Evolutionary conservation across 306 rosid genomes (phyloP), one percentile per base, ranked within the genome.

Genomic region (Lotus japonicus): DNA sequence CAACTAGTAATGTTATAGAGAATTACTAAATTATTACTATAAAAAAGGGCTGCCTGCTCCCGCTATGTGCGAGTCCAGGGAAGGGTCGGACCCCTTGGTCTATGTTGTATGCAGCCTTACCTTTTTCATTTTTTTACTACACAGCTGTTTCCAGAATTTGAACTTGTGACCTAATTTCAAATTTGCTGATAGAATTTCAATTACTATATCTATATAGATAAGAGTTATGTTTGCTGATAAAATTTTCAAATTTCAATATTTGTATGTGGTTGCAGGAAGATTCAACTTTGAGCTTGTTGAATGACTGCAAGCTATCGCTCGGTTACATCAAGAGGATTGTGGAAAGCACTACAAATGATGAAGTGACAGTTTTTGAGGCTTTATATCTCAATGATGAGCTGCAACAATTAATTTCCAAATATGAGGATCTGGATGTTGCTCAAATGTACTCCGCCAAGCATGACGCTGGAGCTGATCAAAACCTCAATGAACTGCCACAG

Each of bases 381-480:
- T 76, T 89, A 57, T 76, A 81, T 82, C 89, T 89, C 55, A 84
- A 89, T 53, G 96, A 89, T 71, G 96, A 89, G 74, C 86, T 89
- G 71, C 87, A 85, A 54, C 89, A 78, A 49, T 62, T 89, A 23
- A 66, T 89, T 72, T 85, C 88, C 53, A 87, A 83, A 77, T 85
- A 81, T 18, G 88, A 85, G 73, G 83, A 82, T 75, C 68, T 81
- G 85, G 94, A 85, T 76, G 81, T 72, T 75, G 72, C 81, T 74
- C 84, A 74, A 68, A 52, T 60, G 0, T 51, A 86, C 26, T 7
- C 82, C 15, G 39, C 78, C 49, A 62, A 66, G 49, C 41, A 54
- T 28, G 79, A 70, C 23, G 75, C 58, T 0, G 84, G 68, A 71
- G 67, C 82, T 64, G 71, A 59, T 59, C 79, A 71, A 78, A 77